phyloP scores from a whole-genome alignment of 2,329 filamentous ascomycete genomes.

The Colletotrichum tabaci region DNA sequence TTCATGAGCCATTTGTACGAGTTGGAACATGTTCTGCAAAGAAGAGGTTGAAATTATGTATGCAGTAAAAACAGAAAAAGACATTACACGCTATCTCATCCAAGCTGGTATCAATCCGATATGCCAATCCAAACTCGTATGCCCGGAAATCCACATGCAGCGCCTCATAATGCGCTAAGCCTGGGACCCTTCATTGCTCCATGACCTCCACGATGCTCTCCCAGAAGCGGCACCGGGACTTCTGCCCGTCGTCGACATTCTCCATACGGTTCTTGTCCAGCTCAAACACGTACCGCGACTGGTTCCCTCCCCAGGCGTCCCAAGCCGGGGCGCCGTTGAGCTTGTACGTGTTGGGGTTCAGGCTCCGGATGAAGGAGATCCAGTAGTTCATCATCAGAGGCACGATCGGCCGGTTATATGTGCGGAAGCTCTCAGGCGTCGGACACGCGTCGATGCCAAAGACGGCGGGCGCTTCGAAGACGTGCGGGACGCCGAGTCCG shows the following conservation, averaged over 20 bases:
- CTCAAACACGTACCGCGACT: constrained; percentile 58
- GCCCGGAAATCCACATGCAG: constrained; percentile 1
- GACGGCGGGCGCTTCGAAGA: constrained; percentile 63
- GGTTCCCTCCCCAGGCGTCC: constrained; percentile 54
- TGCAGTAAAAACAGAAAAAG: background rate
- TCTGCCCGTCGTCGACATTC: constrained; percentile 51
- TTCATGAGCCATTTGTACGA: background rate
- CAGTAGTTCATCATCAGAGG: constrained; percentile 65
- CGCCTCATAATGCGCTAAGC: constrained; percentile 32
- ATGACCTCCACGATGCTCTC: constrained; percentile 51
- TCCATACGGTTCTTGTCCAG: constrained; percentile 59
- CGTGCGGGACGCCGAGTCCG: constrained; percentile 65
- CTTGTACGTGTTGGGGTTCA: constrained; percentile 60
- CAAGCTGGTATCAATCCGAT: constrained; percentile 4
- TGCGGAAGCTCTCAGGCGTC: constrained; percentile 56
- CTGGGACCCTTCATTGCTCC: constrained; percentile 35
- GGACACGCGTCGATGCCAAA: constrained; percentile 60
- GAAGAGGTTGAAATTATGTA: background rate
- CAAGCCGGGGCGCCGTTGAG: constrained; percentile 56
- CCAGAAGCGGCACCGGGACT: constrained; percentile 60
- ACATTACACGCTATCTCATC: background rate
- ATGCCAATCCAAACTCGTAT: background rate
- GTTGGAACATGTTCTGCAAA: too few species aligned
- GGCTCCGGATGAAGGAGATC: constrained; percentile 62
- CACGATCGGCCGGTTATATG: constrained; percentile 62